Base-by-base conservation (phyloP, 2,329 filamentous ascomycete genomes). In the Pyrenochaeta sp. region DNA sequence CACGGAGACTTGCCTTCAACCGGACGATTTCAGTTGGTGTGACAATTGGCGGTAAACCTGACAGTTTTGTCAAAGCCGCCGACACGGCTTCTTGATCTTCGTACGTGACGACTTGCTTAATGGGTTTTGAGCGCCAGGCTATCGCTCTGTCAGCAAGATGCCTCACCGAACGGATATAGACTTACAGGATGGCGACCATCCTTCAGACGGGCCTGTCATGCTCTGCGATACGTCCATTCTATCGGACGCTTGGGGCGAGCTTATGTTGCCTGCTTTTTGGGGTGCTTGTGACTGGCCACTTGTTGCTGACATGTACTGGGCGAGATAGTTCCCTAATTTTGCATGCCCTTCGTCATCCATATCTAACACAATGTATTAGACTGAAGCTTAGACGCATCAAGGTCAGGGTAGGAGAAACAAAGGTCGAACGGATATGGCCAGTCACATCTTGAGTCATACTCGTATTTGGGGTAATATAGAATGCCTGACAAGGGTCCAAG, bases 21-120 rank as follows among this genome's bases (percentile, higher is more conserved):
- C 86, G 89, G 64, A 86, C 82, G 69, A 99, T 96, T 76, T 95
- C 91, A 43, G 83, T 83, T 3, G 90, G 88, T 51, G 91, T 91
- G 27, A 95, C 91, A 43, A 95, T 85, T 20, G 91, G 91, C 6
- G 91, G 91, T 7, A 95, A 81, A 23, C 82, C 82, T 42, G 83
- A 77, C 32, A 95, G 87, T 75, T 92, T 88, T 1, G 78, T 74
- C 40, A 87, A 78, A 12, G 89, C 85, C 41, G 82, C 82, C 45
- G 82, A 75, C 33, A 92, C 82, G 18, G 83, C 84, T 12, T 77
- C 72, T 35, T 81, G 73, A 67, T 92, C 86, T 2, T 86, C 82
- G 73, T 94, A 94, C 31, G 83, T 78, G 23, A 91, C 89, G 11
- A 85, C 81, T 75, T 95, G 91, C 75, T 90, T 90, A 76, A 93